A percentile compares a stretch with the other conserved stretches of the same genome.
These are phyloP conservation scores for Hypholoma fasciculare DNA, from an alignment of 768 basidiomycete genomes.

Conservation along the genomic window DNA sequence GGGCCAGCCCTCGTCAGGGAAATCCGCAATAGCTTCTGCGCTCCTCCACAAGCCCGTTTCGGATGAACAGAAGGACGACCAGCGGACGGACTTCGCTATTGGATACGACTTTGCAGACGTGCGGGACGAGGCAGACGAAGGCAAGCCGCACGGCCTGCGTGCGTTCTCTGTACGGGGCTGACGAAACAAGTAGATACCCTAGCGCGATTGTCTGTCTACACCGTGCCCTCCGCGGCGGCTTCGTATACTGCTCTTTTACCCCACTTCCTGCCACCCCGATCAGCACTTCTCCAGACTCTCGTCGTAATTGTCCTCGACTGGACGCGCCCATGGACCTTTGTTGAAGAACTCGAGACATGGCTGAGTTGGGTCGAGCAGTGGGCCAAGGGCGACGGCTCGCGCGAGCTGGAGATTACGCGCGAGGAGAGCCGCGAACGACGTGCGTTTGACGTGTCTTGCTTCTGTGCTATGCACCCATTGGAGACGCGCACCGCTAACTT, in stretches of 20 bases:
- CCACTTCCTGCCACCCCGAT: conserved; percentile 73
- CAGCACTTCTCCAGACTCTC: conserved; percentile 66
- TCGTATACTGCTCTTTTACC: conserved; percentile 74
- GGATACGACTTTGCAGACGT: conserved; percentile 94
- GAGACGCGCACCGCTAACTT: conserved; percentile 1
- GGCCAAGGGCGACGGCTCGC: conserved; percentile 66
- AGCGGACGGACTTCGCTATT: conserved; percentile 75
- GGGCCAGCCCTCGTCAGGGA: conserved; percentile 78
- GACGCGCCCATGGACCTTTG: conserved; percentile 92
- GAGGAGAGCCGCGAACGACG: conserved; percentile 85
- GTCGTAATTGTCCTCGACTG: conserved; percentile 91
- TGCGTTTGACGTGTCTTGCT: conserved; percentile 38
- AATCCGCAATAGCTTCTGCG: conserved; percentile 71
- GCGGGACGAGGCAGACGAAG: conserved; percentile 92
- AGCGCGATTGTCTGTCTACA: conserved; percentile 87
- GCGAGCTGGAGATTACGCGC: conserved; percentile 71
- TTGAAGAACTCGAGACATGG: conserved; percentile 85
- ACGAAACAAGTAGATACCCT: conserved; percentile 62
- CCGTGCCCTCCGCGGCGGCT: conserved; percentile 78
- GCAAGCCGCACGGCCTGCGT: conserved; percentile 38
- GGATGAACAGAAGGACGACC: conserved; percentile 59
- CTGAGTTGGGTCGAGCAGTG: conserved; percentile 82
- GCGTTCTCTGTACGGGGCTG: background rate
- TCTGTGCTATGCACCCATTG: background rate
- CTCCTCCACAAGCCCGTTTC: conserved; percentile 64